These are phyloP conservation scores for Cutaneotrichosporon arboriforme DNA, from an alignment of 1,284 basidiomycete species.

Conservation along the genomic window DNA sequence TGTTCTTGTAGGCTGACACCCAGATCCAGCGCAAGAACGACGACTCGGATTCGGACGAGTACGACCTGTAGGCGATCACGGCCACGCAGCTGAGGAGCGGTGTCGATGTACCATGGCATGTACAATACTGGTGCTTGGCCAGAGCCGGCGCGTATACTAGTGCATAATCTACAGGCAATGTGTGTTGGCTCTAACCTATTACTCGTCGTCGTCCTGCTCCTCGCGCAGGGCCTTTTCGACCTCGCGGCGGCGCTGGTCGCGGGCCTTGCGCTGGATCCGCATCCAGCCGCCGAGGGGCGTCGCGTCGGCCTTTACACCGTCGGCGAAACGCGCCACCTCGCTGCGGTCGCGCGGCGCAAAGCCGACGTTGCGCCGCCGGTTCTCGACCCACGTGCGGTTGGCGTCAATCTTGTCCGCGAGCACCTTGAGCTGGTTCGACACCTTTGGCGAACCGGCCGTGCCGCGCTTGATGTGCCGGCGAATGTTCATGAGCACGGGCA, in stretches of 20 bases:
- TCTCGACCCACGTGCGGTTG: slow-evolving; percentile 69
- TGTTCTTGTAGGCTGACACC: background rate
- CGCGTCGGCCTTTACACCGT: slow-evolving; percentile 57
- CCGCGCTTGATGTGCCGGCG: slow-evolving; percentile 63
- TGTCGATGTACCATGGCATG: background rate
- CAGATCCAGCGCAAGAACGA: slow-evolving; percentile 48
- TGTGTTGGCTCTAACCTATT: background rate
- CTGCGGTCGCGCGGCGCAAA: slow-evolving; percentile 64
- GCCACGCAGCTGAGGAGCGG: too few species aligned
- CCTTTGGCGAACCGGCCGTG: slow-evolving; percentile 50
- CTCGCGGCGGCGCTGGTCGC: slow-evolving; percentile 62
- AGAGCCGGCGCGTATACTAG: background rate
- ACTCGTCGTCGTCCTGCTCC: slow-evolving; percentile 16
- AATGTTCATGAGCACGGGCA: slow-evolving; percentile 73
- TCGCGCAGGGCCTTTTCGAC: slow-evolving; percentile 54
- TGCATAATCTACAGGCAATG: background rate
- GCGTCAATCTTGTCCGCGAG: slow-evolving; percentile 80
- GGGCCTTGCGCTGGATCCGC: slow-evolving; percentile 70
- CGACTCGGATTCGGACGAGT: slow-evolving; percentile 48
- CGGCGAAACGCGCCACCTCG: slow-evolving; percentile 70
- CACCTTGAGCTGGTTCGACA: slow-evolving; percentile 56
- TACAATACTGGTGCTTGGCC: background rate
- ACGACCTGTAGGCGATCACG: slow-evolving; percentile 35
- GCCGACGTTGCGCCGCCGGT: slow-evolving; percentile 59
- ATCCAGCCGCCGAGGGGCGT: slow-evolving; percentile 74